These are phyloP conservation scores for Linanthus parryae DNA, from an alignment of 148 eudicot species.

Conservation along the genomic window DNA sequence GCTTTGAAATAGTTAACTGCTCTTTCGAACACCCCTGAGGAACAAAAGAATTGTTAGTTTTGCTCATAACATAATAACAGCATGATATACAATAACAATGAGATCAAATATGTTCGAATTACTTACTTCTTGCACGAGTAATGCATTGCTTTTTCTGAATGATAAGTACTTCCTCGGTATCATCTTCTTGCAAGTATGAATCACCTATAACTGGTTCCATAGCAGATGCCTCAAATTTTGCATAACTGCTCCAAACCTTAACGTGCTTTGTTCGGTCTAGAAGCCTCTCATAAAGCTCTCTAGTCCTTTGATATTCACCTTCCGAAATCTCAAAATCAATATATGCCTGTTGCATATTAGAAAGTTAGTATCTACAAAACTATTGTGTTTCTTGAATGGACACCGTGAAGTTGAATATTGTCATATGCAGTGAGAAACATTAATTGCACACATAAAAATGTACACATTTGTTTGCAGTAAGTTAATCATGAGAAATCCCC, in stretches of 20 bases:
- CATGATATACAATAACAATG: background rate
- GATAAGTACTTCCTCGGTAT: conserved; percentile 16
- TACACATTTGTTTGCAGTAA: too few species aligned
- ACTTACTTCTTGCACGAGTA: conserved; percentile 64
- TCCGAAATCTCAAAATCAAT: conserved; percentile 90
- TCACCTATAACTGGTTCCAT: conserved; percentile 30
- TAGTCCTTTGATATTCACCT: conserved; percentile 71
- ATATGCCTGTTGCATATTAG: conserved; percentile 52
- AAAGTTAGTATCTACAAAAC: conserved; percentile 4
- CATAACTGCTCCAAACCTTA: conserved; percentile 95
- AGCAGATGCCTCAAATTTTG: conserved; percentile 83
- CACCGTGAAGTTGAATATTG: too few species aligned
- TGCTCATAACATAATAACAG: background rate
- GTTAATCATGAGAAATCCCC: too few species aligned
- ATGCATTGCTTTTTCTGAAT: conserved; percentile 47
- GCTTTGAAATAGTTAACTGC: conserved; percentile 64
- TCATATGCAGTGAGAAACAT: too few species aligned
- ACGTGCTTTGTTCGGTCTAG: conserved; percentile 85
- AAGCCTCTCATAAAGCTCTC: conserved; percentile 88
- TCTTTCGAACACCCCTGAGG: conserved; percentile 78
- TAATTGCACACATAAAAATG: too few species aligned
- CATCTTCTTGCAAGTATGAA: conserved; percentile 40
- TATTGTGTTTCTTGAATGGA: too few species aligned
- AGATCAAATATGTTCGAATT: background rate
- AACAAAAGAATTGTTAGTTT: conserved; percentile 12